phyloP scores from a whole-genome alignment of 2,329 filamentous ascomycete genomes.

The Ophiocordyceps camponoti-floridani region DNA sequence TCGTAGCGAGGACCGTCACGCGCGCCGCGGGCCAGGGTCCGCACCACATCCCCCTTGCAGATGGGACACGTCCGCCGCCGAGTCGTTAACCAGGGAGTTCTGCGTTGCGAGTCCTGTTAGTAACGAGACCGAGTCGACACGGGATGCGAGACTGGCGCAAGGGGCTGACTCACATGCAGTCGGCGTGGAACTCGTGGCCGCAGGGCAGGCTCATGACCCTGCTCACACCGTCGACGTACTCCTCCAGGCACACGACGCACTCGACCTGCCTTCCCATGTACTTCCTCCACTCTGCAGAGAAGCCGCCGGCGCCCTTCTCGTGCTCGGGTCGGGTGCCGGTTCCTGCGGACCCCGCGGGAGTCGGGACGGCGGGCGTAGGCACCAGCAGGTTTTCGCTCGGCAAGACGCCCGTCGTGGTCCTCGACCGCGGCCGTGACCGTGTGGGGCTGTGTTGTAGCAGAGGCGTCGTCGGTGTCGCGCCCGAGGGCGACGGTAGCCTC shows the following conservation, averaged over 20 bases:
- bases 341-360: slow-evolving; percentile 16
- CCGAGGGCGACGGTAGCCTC: slow-evolving; percentile 42
- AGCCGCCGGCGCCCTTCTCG: slow-evolving; percentile 26
- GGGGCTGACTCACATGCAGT: slow-evolving; percentile 73
- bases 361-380: slow-evolving; percentile 22
- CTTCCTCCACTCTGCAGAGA: slow-evolving; percentile 41
- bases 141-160: not conserved
- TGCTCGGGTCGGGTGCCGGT: slow-evolving; percentile 17
- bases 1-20: slow-evolving; percentile 34
- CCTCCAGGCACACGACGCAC: slow-evolving; percentile 91
- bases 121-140: not conserved
- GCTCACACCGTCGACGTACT: slow-evolving; percentile 88
- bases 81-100: slow-evolving; percentile 92
- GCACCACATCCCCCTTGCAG: slow-evolving; percentile 92
- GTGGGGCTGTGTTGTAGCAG: slow-evolving; percentile 45
- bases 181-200: slow-evolving; percentile 91
- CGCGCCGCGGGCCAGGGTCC: slow-evolving; percentile 38
- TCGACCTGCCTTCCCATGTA: slow-evolving; percentile 58
- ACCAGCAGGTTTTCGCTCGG: slow-evolving; percentile 28
- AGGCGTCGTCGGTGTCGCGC: slow-evolving; percentile 60
- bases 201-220: slow-evolving; percentile 94
- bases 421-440: slow-evolving; percentile 41
- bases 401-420: slow-evolving; percentile 43
- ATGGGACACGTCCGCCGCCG: slow-evolving; percentile 94
- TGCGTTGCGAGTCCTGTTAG: slow-evolving; percentile 16